Base-by-base conservation (phyloP, 2,329 filamentous ascomycete species). In the Capronia epimyces region DNA sequence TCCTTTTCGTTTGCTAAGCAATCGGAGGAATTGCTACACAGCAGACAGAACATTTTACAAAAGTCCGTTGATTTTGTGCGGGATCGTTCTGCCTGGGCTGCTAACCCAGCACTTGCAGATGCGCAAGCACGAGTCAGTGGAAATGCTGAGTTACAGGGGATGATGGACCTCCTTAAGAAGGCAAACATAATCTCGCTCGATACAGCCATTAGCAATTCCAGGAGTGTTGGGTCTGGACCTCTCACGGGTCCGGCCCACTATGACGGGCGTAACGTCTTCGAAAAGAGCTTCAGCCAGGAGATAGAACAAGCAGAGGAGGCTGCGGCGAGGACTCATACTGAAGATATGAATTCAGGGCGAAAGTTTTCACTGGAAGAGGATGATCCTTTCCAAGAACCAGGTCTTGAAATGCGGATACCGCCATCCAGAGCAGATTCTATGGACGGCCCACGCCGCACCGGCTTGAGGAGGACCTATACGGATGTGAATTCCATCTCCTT, bases 1-100 rank as follows among this genome's bases (percentile, higher is more conserved):
- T 98, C 93, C 1, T 98, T 98, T 72, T 97, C 91, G 10, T 98
- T 98, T 68, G 89, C 93, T 34, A 88, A 95, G 61, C 90, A 95
- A 69, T 91, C 90, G 2, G 90, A 95, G 64, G 91, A 97, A 56
- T 83, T 89, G 56, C 77, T 97, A 49, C 87, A 95, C 66, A 95
- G 82, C 67, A 85, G 93, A 48, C 90, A 97, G 67, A 95, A 89
- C 74, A 86, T 95, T 27, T 69, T 98, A 63, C 95, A 95, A 71
- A 81, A 91, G 52, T 95, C 90, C 7, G 84, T 96, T 65, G 93
- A 97, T 68, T 96, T 97, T 65, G 94, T 98, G 86, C 86, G 87
- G 64, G 89, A 96, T 66, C 87, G 87, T 58, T 80, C 94, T 69
- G 87, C 87, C 57, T 91, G 89, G 84, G 81, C 86, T 25, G 78